Evolutionary conservation across 768 basidiomycete species (phyloP), one percentile per base, ranked within the genome.

Genomic region (Rhizopogon vulgaris): DNA sequence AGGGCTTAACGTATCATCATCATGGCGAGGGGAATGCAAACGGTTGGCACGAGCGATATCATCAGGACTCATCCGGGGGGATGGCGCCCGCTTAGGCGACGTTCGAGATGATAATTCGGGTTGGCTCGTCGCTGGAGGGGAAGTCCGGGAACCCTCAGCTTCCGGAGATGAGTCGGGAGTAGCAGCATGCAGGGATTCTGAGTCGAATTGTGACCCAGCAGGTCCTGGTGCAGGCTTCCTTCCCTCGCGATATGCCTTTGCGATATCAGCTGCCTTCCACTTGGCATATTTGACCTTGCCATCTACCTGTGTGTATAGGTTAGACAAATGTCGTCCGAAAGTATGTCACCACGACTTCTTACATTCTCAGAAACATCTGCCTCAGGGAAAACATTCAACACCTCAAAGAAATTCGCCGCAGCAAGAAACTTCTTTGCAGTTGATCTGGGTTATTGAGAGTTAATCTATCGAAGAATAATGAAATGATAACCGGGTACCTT

Each of bases 181-280:
- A 18, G 41, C 24, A 37, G 37, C 11, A 48, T 49, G 14, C 27
- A 51, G 14, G 27, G 49, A 22, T n/a, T 69, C 67, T 46, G 58
- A 58, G 47, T 63, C 61, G 10, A 62, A 38, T 2, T 66, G 49
- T 40, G 67, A 74, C 48, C 77, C 82, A 42, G 87, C 83, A 52
- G 90, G 87, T 2, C 91, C 95, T 2, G 94, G 80, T 1, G 74
- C 71, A 9, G 95, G 94, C 58, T 78, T 82, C 18, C 89, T 80
- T 4, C 96, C 94, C 67, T 97, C 95, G n/a, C 94, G 84, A 63
- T 94, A 80, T 1, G 95, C 94, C 67, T 90, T 97, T 15, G 90
- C 83, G 17, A 98, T 94, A 56, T 96, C 93, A 11, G 88, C 86
- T 36, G 95, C 95, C 67, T 97, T 97, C 94, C 96, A 99, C 67